Conservation (phyloP, 1,284 basidiomycete species). For the Cutaneotrichosporon sp. region DNA sequence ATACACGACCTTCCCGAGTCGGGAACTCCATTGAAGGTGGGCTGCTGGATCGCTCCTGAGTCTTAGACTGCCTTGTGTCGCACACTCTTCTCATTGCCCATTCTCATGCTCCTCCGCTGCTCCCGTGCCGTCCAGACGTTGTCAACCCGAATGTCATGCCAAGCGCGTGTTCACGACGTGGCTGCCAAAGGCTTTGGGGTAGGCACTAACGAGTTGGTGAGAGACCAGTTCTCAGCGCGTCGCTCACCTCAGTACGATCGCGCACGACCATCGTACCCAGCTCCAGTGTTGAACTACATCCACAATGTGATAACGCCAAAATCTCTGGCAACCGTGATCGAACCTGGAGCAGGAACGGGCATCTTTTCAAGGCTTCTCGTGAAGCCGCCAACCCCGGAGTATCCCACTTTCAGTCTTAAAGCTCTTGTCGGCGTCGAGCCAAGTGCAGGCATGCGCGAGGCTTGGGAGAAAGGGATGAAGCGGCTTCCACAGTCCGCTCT, state of each 20-base stretch:
- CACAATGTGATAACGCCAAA: constrained; percentile 9
- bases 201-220: constrained; percentile 47
- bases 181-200: constrained; percentile 40
- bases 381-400: constrained; percentile 29
- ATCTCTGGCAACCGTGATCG: constrained; percentile 28
- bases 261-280: constrained; percentile 49
- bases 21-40: no score
- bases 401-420: constrained; percentile 37
- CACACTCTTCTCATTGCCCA: no score
- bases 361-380: constrained; percentile 50
- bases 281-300: constrained; percentile 37
- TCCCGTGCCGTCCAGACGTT: no score
- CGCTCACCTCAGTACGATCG: constrained; percentile 41
- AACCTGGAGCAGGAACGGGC: constrained; percentile 48
- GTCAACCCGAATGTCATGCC: no score
- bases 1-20: no score
- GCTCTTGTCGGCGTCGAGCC: constrained; percentile 48
- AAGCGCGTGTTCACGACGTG: constrained; percentile 39
- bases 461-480: constrained; percentile 30
- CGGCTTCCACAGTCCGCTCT: constrained; percentile 5
- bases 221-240: neutral
- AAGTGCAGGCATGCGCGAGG: constrained; percentile 47
- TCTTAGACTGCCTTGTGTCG: no score
- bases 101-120: no score
- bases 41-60: no score